Evolutionary conservation across 306 rosid genomes (phyloP), one percentile per base, ranked within the genome.

Genomic region (Glycyrrhiza uralensis): DNA sequence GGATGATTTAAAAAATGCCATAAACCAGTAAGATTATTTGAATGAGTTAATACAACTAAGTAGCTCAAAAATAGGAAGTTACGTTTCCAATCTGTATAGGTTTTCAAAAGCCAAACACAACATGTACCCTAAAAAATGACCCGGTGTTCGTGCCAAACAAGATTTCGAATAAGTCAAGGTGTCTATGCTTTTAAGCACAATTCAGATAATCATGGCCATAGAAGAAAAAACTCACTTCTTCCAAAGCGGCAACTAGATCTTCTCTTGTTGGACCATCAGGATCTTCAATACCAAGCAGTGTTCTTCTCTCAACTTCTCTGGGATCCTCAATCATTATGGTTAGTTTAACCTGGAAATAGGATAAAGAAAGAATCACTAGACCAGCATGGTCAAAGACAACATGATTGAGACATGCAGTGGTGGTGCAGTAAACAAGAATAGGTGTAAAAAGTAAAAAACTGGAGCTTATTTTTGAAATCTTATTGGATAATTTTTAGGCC

Each of bases 241-340:
- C 97, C 84, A 94, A 79, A 79, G 84, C 88, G 15, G 76, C 76
- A 32, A 76, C 98, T 30, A 94, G 82, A 51, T 94, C 98, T 1
- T 91, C 97, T 81, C 98, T 84, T 14, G 97, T 79, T 12, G 97
- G 97, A 66, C 81, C 74, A 74, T 94, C 96, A 6, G 81, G 75
- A 41, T 91, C 90, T 77, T 94, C 98, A n/a, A 86, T 87, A 39
- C 98, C 98, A 60, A 94, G 98, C 28, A 94, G 74, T 74, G 91
- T 82, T 83, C 83, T 83, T 72, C 98, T 88, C 86, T 94, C 98
- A 54, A 85, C 83, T 57, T 94, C 98, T 70, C 98, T 76, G 4
- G 96, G 97, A 78, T 94, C 98, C 85, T 94, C 98, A 84, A 94
- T 94, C 89, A 84, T 80, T 47, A 94, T 54, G 51, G 98, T 94